Evolutionary conservation across 1,284 basidiomycete species (phyloP).

Genomic region (Veloboletus limbatus): DNA sequence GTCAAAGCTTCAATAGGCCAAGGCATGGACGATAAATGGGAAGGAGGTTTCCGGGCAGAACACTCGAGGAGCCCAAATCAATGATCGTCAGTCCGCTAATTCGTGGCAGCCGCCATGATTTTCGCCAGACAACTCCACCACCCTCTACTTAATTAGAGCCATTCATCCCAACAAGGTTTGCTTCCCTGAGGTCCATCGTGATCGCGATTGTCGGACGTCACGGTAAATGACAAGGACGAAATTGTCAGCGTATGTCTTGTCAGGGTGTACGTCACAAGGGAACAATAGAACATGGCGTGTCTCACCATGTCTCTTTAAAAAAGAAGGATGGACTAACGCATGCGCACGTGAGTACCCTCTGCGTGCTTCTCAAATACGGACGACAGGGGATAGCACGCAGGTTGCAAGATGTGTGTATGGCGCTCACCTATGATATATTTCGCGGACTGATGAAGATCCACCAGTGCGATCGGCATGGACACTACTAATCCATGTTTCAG

Average conservation of each 20-base stretch:
- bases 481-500: neutral
- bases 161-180: too few species aligned
- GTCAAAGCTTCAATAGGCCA: too few species aligned
- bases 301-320: neutral
- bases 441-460: neutral
- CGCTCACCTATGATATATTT: neutral
- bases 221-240: conserved; percentile 1
- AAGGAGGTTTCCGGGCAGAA: too few species aligned
- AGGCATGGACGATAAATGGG: too few species aligned
- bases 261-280: conserved; percentile 5
- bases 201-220: too few species aligned
- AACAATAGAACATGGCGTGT: too few species aligned
- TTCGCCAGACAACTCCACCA: too few species aligned
- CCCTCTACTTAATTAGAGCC: too few species aligned
- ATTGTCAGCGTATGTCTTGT: conserved; percentile 13
- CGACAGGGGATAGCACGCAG: conserved; percentile 6
- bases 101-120: too few species aligned
- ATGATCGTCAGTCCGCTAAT: too few species aligned
- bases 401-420: conserved; percentile 6
- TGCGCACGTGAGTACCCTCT: conserved; percentile 5
- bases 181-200: too few species aligned
- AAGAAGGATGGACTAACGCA: conserved; percentile 2
- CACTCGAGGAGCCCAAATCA: too few species aligned
- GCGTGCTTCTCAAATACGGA: conserved; percentile 9
- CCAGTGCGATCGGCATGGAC: conserved; percentile 6